Evolutionary conservation across 495 filamentous ascomycete genomes (phyloP).

Genomic region (Tuber magnatum): DNA sequence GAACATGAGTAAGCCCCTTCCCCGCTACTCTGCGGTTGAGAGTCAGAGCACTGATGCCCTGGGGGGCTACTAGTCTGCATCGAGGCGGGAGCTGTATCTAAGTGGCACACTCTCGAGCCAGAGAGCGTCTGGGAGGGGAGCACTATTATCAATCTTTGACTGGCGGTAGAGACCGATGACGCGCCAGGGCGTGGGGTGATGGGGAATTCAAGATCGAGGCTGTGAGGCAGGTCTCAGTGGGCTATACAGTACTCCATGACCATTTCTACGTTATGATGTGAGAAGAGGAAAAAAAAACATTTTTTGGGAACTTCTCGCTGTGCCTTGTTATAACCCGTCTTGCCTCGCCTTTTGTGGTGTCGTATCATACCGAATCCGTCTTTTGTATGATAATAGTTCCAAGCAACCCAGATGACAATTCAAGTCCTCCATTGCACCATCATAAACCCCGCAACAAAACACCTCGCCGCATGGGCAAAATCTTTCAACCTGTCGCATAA

Average conservation of each 20-base stretch:
- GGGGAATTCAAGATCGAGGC: neutral
- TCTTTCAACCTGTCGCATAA: neutral
- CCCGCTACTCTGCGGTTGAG: neutral
- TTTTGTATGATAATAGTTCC: neutral
- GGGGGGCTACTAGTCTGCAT: conserved; percentile 56
- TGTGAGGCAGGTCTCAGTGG: neutral
- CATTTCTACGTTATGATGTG: neutral
- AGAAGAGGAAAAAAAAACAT: neutral
- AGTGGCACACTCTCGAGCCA: conserved; percentile 74
- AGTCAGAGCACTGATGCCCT: conserved; percentile 3
- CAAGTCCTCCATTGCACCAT: neutral
- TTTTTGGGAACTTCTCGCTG: neutral
- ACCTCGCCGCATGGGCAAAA: neutral
- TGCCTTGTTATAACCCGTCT: neutral
- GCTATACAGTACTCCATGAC: neutral
- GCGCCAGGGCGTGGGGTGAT: neutral
- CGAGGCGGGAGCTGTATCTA: conserved; percentile 75
- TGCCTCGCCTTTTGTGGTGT: neutral
- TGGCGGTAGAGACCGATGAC: neutral
- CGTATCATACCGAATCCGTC: neutral
- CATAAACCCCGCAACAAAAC: neutral
- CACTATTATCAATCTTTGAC: conserved; percentile 56
- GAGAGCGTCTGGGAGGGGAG: conserved; percentile 87
- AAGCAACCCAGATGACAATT: neutral
- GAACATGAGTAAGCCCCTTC: conserved; percentile 55